Evolutionary conservation across 176 grass and related monocot genomes (phyloP).

Genomic region (Oryza meyeriana): DNA sequence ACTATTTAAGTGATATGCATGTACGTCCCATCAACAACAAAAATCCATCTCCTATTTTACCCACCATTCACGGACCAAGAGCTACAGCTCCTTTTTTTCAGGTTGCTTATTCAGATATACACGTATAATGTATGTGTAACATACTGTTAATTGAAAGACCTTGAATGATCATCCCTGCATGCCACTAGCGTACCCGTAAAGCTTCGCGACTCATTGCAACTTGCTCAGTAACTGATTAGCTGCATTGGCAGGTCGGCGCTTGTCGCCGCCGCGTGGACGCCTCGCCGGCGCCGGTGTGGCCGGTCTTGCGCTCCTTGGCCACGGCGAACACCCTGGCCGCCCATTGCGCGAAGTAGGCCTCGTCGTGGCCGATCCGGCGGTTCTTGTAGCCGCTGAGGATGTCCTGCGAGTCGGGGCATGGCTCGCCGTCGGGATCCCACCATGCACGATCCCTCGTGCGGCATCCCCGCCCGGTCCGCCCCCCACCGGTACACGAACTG

Average conservation of each 20-base stretch:
- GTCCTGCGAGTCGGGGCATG: conserved; percentile 15
- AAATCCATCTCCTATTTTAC: no score
- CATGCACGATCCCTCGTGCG: conserved; percentile 72
- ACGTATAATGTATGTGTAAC: background rate
- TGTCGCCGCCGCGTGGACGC: background rate
- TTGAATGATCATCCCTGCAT: background rate
- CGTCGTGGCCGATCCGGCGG: conserved; percentile 47
- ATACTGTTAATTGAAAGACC: background rate
- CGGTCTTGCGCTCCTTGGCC: conserved; percentile 34
- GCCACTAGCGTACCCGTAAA: background rate
- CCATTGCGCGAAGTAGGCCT: conserved; percentile 50
- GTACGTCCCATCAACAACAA: no score
- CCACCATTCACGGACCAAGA: background rate
- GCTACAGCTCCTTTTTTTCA: background rate
- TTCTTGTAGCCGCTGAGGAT: conserved; percentile 44
- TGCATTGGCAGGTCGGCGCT: background rate
- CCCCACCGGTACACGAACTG: conserved; percentile 75
- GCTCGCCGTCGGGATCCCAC: conserved; percentile 47
- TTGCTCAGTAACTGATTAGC: background rate
- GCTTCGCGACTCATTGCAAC: background rate
- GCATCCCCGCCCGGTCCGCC: conserved; percentile 47
- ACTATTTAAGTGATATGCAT: no score
- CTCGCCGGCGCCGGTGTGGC: no score
- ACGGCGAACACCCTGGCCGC: conserved; percentile 37
- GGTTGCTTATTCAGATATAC: background rate